Evolutionary conservation across 192 early-diverging fungal genomes (phyloP), one percentile per base, ranked within the genome.

Genomic region (Helicostylum pulchrum): DNA sequence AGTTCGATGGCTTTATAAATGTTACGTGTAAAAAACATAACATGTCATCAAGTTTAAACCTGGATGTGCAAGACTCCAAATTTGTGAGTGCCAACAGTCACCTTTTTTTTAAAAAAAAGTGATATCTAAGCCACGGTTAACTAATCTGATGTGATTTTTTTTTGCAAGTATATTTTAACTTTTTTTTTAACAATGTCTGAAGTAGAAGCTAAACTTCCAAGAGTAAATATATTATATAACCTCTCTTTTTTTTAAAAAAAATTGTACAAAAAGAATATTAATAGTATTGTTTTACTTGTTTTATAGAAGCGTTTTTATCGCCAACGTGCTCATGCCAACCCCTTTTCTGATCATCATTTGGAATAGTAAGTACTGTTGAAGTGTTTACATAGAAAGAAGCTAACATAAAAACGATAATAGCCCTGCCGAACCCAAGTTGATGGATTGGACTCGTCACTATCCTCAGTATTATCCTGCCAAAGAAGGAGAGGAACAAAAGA

Each of bases 321-420:
- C 21, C 88, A 91, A 71, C 89, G 97, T 52, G 97, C 97, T 10
- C 97, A 99, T 67, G 94, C 95, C 55, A 99, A 99, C 68, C 87
- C 92, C 3, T 98, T 99, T 71, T 95, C 93, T 23, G 97, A 99
- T 74, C 94, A 98, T 72, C 81, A 86, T 7, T 80, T 98, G 49
- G 90, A 92, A 53, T 98, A 98, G 84, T 92, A 81, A 72, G 83
- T 83, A 26, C 9, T 36, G 6, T 15, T 26, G 26, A 31, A 15
- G 15, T 49, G 10, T 2, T 14, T 19, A 7, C 2, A 15, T 6
- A 15, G 4, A 19, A 30, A 30, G 20, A 53, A 53, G 3, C 26
- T 26, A 26, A 32, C 2, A 2, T 26, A 26, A 26, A n/a, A n/a
- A n/a, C n/a, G n/a, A 26, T 26, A 26, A 26, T 74, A 92, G 90